phyloP scores from a whole-genome alignment of 2,329 filamentous ascomycete genomes.

The Arthrobotrys conoides region DNA sequence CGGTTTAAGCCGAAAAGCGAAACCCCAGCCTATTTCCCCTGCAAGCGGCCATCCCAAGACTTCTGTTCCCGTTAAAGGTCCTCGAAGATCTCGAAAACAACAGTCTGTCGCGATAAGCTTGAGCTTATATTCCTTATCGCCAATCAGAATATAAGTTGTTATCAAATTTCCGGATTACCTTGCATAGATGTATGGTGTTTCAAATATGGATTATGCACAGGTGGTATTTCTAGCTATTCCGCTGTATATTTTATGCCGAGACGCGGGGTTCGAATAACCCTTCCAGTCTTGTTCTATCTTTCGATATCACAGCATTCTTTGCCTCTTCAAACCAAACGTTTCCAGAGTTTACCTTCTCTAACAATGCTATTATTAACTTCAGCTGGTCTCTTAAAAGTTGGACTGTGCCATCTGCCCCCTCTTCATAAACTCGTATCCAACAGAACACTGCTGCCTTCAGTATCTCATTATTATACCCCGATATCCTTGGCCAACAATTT shows the following conservation, averaged over 20 bases:
- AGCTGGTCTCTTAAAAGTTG: conserved; percentile 33
- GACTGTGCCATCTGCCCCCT: conserved; percentile 31
- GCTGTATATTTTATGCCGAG: not conserved
- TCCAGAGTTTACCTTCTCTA: conserved; percentile 26
- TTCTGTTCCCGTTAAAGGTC: not conserved
- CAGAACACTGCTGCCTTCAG: conserved; percentile 61
- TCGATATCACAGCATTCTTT: conserved; percentile 13
- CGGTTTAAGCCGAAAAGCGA: conserved; percentile 49
- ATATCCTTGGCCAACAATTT: conserved; percentile 62
- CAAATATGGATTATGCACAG: not conserved
- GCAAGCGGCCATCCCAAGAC: conserved; percentile 5
- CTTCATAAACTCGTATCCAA: conserved; percentile 59
- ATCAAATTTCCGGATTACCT: not conserved
- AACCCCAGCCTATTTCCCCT: conserved; percentile 28
- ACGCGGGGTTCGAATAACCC: conserved; percentile 27
- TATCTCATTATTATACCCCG: conserved; percentile 59
- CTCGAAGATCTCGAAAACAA: not conserved
- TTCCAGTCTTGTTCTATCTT: conserved; percentile 16
- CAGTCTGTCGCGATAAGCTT: not conserved
- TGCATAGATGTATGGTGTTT: not conserved
- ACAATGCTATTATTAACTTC: conserved; percentile 38
- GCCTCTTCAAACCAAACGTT: conserved; percentile 38
- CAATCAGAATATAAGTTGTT: not conserved
- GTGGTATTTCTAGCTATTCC: not conserved
- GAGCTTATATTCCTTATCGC: not conserved